Percentiles rank a stretch among this genome's conserved stretches.
phyloP scores from a whole-genome alignment of 805 yeast species.

The Danielozyma ontarioensis region DNA sequence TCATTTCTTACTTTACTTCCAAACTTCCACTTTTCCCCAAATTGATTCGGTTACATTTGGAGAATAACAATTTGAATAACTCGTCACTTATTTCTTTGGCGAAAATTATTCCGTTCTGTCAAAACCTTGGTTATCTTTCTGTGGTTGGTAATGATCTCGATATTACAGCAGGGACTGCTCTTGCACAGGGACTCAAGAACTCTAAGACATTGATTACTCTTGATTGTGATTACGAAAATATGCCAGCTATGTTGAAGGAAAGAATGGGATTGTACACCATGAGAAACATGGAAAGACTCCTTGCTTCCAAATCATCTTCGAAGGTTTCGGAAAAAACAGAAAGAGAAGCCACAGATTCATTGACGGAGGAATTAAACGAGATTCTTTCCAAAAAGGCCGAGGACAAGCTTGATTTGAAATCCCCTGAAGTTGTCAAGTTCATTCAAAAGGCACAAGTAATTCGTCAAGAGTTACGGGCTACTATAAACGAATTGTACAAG shows the following conservation, averaged over 20 bases:
- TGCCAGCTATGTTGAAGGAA: constrained; percentile 61
- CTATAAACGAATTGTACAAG: constrained; percentile 49
- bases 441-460: constrained; percentile 22
- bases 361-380: constrained; percentile 20
- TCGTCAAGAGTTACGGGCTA: constrained; percentile 23
- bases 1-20: constrained; percentile 51
- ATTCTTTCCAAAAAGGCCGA: constrained; percentile 30
- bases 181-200: constrained; percentile 65
- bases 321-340: neutral
- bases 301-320: constrained; percentile 11
- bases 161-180: constrained; percentile 55
- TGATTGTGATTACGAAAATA: constrained; percentile 58
- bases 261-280: constrained; percentile 74
- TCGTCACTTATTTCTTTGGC: constrained; percentile 56
- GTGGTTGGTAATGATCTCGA: constrained; percentile 60
- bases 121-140: constrained; percentile 62
- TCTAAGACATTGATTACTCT: constrained; percentile 61
- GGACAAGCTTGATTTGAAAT: constrained; percentile 25
- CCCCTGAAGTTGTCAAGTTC: constrained; percentile 26
- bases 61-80: constrained; percentile 55
- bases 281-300: constrained; percentile 68
- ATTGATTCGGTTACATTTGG: constrained; percentile 65
- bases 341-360: constrained; percentile 40
- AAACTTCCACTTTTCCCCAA: constrained; percentile 65
- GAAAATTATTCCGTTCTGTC: constrained; percentile 66